Percentiles rank a stretch among this genome's conserved stretches.
Conservation (phyloP, 2,329 filamentous ascomycete genomes). For the Xylaria sp. region DNA sequence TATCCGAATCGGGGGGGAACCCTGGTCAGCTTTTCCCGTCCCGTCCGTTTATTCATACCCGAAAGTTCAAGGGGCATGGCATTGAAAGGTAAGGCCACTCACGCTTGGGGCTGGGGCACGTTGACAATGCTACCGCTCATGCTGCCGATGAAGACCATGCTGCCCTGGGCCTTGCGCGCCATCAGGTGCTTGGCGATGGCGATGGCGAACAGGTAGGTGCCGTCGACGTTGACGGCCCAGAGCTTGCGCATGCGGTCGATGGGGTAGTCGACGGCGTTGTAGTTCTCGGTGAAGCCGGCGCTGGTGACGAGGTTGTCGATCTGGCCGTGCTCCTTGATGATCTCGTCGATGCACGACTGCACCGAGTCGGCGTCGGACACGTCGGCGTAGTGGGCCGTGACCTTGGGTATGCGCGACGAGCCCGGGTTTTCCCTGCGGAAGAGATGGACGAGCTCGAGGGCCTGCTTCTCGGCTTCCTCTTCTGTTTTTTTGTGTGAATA, state of each 20-base stretch:
- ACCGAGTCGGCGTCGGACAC: constrained; percentile 85
- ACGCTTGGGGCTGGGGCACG: constrained; percentile 90
- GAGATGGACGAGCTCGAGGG: constrained; percentile 75
- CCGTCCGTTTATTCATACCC: neutral
- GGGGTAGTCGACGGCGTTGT: constrained; percentile 89
- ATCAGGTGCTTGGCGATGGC: constrained; percentile 89
- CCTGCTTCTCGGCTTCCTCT: constrained; percentile 84
- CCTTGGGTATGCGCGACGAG: constrained; percentile 76
- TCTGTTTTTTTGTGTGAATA: constrained; percentile 59
- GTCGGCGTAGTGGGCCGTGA: constrained; percentile 91
- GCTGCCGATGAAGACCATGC: constrained; percentile 93
- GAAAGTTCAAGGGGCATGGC: too few species aligned
- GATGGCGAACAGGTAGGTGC: constrained; percentile 89
- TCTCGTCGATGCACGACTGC: constrained; percentile 75
- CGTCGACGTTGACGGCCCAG: constrained; percentile 92
- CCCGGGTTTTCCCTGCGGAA: constrained; percentile 85
- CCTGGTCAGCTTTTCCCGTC: constrained; percentile 31
- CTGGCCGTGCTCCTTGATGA: constrained; percentile 77
- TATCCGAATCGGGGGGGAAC: neutral
- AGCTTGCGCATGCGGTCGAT: constrained; percentile 92
- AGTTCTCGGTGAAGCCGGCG: constrained; percentile 97
- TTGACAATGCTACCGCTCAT: constrained; percentile 97
- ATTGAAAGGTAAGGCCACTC: constrained; percentile 44
- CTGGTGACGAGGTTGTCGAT: constrained; percentile 94
- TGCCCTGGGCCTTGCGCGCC: constrained; percentile 80